Conservation (phyloP, 306 rosid species). For the Myrica gale region DNA sequence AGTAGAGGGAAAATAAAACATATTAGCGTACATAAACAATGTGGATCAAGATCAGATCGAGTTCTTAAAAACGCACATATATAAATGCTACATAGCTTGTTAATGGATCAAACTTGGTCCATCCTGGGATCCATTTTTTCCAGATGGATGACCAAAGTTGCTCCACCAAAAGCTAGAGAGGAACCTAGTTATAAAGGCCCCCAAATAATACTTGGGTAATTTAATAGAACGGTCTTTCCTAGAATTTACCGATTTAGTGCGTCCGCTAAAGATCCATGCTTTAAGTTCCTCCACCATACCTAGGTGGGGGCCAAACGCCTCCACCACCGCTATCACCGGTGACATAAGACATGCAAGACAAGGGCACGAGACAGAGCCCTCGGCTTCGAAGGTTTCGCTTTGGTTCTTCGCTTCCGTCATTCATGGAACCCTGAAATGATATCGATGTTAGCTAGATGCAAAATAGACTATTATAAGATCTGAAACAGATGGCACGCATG, state of each 20-base stretch:
- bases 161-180: conserved; percentile 42
- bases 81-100: conserved; percentile 31
- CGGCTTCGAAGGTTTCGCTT: conserved; percentile 65
- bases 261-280: neutral
- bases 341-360: conserved; percentile 76
- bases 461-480: neutral
- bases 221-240: conserved; percentile 7
- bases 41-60: neutral
- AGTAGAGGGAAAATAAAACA: neutral
- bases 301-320: conserved; percentile 52
- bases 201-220: neutral
- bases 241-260: no score
- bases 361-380: conserved; percentile 85
- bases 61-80: neutral
- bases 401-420: conserved; percentile 39
- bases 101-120: conserved; percentile 88
- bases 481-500: neutral
- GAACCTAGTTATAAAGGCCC: neutral
- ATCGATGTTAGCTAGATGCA: neutral
- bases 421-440: conserved; percentile 37
- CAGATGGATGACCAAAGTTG: conserved; percentile 65
- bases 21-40: neutral
- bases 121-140: conserved; percentile 31
- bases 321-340: conserved; percentile 40
- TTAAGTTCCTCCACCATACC: conserved; percentile 48